These are phyloP conservation scores for Brassica nigra DNA, from an alignment of 345 rosid genomes.

Conservation along the genomic window DNA sequence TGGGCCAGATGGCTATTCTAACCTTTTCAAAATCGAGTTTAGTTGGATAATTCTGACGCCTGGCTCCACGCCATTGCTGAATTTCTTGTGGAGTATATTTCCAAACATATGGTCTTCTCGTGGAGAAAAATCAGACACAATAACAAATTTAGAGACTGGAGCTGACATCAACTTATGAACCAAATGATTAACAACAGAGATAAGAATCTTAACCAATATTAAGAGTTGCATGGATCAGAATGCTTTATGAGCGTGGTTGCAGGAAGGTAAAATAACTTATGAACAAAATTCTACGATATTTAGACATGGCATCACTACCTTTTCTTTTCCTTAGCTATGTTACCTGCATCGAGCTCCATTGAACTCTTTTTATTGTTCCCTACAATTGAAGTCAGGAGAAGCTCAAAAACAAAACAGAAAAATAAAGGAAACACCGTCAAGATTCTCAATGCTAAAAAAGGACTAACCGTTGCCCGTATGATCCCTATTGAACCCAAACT, in stretches of 20 bases:
- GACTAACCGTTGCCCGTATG: constrained; percentile 54
- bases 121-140: constrained; percentile 21
- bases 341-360: constrained; percentile 15
- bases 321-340: not conserved
- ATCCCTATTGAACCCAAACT: constrained; percentile 46
- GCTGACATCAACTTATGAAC: constrained; percentile 10
- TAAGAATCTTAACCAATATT: not conserved
- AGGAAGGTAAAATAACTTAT: not conserved
- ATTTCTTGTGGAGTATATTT: constrained; percentile 68
- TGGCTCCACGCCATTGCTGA: constrained; percentile 74
- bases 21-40: constrained; percentile 64
- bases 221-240: not conserved
- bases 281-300: not conserved
- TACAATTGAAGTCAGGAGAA: constrained; percentile 25
- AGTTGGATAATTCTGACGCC: constrained; percentile 72
- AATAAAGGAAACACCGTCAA: not conserved
- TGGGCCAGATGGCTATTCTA: constrained; percentile 23
- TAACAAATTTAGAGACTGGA: constrained; percentile 26
- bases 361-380: constrained; percentile 45
- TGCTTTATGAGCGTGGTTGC: not conserved
- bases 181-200: not conserved
- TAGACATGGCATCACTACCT: not conserved
- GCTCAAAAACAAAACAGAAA: not conserved
- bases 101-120: constrained; percentile 46
- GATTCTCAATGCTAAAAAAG: constrained; percentile 5